phyloP scores from a whole-genome alignment of 306 rosid genomes.

The Quercus cerris region DNA sequence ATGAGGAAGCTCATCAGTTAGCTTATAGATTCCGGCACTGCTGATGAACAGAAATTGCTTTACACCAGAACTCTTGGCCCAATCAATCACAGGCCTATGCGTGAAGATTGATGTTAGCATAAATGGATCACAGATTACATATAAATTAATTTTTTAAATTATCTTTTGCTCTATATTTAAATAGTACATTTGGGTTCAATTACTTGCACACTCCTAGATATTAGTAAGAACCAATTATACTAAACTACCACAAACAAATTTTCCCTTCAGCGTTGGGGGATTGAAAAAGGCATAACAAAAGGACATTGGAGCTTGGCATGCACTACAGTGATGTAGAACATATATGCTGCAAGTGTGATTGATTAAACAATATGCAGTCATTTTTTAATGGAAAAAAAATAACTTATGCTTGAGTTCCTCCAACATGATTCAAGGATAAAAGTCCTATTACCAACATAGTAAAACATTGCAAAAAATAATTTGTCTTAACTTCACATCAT shows the following conservation, averaged over 20 bases:
- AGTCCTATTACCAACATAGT: too few relatives aligned
- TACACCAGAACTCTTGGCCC: slow-evolving; percentile 89
- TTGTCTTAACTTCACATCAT: background rate
- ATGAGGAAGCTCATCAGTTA: slow-evolving; percentile 89
- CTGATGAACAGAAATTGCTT: slow-evolving; percentile 89
- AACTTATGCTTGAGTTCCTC: background rate
- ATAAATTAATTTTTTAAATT: background rate
- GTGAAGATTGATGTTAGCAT: slow-evolving; percentile 16
- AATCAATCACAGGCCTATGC: slow-evolving; percentile 81
- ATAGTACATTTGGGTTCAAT: background rate
- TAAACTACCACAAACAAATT: background rate
- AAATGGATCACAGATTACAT: background rate
- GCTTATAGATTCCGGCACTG: slow-evolving; percentile 93
- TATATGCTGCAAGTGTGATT: background rate
- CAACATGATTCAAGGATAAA: too few relatives aligned
- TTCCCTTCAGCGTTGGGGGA: background rate
- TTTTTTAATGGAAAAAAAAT: background rate
- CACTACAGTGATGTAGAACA: background rate
- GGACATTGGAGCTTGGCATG: background rate
- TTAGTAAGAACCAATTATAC: background rate
- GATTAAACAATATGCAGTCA: background rate
- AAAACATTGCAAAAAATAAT: background rate
- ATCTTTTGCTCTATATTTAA: background rate
- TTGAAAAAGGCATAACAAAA: background rate
- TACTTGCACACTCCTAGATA: background rate